Conservation (phyloP, 106 monocot species). For the Phalaenopsis aphrodite region DNA sequence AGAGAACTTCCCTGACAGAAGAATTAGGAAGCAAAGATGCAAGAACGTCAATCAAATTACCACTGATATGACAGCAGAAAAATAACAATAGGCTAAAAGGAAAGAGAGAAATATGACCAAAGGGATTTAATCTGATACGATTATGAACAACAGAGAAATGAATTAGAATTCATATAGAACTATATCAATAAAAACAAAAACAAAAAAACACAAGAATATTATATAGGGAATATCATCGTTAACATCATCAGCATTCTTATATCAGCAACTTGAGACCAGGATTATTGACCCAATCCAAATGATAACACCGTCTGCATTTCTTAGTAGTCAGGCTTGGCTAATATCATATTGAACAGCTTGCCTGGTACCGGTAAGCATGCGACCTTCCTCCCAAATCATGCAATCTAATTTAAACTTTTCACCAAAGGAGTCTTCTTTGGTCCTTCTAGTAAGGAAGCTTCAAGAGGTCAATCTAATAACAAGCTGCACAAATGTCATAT, state of each 20-base stretch:
- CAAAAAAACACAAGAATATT: not conserved
- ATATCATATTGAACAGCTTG: not conserved
- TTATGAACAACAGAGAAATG: not conserved
- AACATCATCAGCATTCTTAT: not conserved
- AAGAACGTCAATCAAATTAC: not conserved
- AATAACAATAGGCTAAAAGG: not conserved
- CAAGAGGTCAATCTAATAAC: not conserved
- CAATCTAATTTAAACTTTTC: not conserved
- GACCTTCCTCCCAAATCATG: not conserved
- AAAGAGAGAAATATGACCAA: not conserved
- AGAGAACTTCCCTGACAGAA: constrained; percentile 7
- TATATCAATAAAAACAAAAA: not conserved
- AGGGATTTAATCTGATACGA: not conserved
- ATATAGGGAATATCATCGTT: not conserved
- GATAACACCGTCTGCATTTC: not conserved
- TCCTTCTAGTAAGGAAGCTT: not conserved
- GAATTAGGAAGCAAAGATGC: not conserved
- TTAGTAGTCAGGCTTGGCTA: not conserved
- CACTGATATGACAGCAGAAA: not conserved
- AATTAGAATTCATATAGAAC: not conserved
- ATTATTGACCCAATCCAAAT: not conserved
- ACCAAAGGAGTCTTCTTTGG: not conserved
- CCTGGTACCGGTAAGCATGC: not conserved
- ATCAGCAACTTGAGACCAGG: not conserved
- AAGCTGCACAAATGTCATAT: not conserved